Conservation (phyloP, 2,329 filamentous ascomycete genomes). For the Davidsoniella virescens region DNA sequence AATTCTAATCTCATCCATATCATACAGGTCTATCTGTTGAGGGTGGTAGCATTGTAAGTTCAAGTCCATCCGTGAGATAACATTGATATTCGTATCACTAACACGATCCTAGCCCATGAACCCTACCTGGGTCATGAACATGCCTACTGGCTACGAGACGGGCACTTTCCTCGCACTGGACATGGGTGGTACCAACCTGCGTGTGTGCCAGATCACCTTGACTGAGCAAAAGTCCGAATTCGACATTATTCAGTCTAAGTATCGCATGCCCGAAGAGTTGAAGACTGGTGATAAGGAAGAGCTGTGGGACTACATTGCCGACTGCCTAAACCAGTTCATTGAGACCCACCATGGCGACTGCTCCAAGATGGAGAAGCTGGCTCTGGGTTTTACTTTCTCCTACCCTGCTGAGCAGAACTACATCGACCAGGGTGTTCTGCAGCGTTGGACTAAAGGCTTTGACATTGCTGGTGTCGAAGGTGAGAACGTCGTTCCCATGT, state of each 20-base stretch:
- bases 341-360: constrained; percentile 64
- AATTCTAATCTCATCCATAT: not conserved
- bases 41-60: constrained; percentile 78
- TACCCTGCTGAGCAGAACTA: constrained; percentile 88
- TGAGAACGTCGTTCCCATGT: constrained; percentile 73
- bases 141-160: constrained; percentile 72
- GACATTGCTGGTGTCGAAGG: constrained; percentile 88
- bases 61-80: not conserved
- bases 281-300: constrained; percentile 73
- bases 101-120: constrained; percentile 67
- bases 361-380: constrained; percentile 45
- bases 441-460: constrained; percentile 96
- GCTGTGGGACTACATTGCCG: constrained; percentile 88
- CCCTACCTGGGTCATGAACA: constrained; percentile 86
- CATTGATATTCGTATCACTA: not conserved
- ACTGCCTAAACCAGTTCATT: constrained; percentile 81
- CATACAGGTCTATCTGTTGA: constrained; percentile 39
- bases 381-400: constrained; percentile 89
- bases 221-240: constrained; percentile 79
- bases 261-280: constrained; percentile 83
- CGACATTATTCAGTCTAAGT: constrained; percentile 91
- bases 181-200: constrained; percentile 91
- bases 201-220: constrained; percentile 83
- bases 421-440: constrained; percentile 81
- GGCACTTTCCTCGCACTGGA: constrained; percentile 82